Percentiles rank a stretch among this genome's conserved stretches.
phyloP scores from a whole-genome alignment of 345 rosid genomes.

The Gossypioides kirkii region DNA sequence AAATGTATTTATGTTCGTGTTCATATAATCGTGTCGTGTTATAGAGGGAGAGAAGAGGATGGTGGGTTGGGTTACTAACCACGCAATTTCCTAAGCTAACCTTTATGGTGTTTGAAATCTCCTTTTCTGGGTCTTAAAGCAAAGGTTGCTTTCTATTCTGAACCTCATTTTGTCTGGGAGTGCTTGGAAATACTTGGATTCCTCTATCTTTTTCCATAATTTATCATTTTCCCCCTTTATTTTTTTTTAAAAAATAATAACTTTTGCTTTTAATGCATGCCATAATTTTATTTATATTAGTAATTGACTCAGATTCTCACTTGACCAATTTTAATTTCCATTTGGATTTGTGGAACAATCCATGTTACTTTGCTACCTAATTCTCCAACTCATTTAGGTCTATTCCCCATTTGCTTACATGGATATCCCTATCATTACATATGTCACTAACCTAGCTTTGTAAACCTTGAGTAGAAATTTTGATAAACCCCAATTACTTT shows the following conservation, averaged over 20 bases:
- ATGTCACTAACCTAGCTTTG: not conserved
- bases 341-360: conserved; percentile 20
- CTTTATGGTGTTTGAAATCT: conserved; percentile 42
- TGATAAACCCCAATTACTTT: not conserved
- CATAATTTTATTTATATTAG: not conserved
- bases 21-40: not conserved
- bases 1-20: not conserved
- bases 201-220: not conserved
- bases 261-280: not conserved
- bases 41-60: conserved; percentile 13
- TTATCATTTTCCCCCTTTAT: conserved; percentile 1
- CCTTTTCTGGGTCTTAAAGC: conserved; percentile 66
- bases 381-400: conserved; percentile 16
- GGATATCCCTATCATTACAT: not conserved
- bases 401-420: not conserved
- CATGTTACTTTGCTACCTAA: conserved; percentile 22
- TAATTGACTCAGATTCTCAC: conserved; percentile 19
- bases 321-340: conserved; percentile 9
- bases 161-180: conserved; percentile 47
- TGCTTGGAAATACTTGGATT: conserved; percentile 51
- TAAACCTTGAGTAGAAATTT: not conserved
- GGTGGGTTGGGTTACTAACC: conserved; percentile 34
- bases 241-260: conserved; percentile 5
- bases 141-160: conserved; percentile 51
- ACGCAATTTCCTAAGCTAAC: conserved; percentile 50